Conservation (phyloP, 257 asterid genomes). For the Cynanchum wilfordii region DNA sequence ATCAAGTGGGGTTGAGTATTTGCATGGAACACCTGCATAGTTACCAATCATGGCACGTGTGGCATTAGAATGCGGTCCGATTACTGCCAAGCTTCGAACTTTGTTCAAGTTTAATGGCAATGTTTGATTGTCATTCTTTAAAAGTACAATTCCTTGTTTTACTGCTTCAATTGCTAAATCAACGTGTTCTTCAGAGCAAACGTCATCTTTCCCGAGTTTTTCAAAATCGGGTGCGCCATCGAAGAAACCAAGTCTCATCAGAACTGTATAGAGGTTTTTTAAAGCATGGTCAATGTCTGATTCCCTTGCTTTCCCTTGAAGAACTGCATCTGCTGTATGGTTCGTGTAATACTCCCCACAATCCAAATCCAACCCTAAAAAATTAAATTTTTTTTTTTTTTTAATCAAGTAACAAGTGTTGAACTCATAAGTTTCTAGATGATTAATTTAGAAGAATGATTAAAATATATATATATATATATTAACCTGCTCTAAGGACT, state of each 20-base stretch:
- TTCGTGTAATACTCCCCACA: slow-evolving; percentile 35
- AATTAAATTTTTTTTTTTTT: too few species aligned
- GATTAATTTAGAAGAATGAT: too few species aligned
- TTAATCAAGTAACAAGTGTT: too few species aligned
- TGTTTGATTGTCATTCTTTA: slow-evolving; percentile 29
- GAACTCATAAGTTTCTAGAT: too few species aligned
- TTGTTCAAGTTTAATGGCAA: slow-evolving; percentile 27
- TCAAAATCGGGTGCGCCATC: slow-evolving; percentile 36
- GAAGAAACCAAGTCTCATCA: slow-evolving; percentile 47
- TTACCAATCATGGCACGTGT: slow-evolving; percentile 39
- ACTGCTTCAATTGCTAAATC: slow-evolving; percentile 47
- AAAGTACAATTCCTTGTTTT: slow-evolving; percentile 44
- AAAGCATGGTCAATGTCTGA: slow-evolving; percentile 31
- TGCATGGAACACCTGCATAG: slow-evolving; percentile 45
- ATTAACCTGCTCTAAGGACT: slow-evolving; percentile 39
- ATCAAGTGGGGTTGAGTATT: slow-evolving; percentile 25
- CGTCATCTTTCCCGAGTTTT: slow-evolving; percentile 26
- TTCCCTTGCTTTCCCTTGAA: slow-evolving; percentile 32
- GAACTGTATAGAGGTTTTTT: slow-evolving; percentile 24
- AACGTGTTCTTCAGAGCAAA: slow-evolving; percentile 30
- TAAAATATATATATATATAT: not conserved
- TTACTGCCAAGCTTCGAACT: slow-evolving; percentile 29
- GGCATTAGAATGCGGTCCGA: slow-evolving; percentile 49
- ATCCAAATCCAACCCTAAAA: slow-evolving; percentile 44
- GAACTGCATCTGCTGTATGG: slow-evolving; percentile 30